Evolutionary conservation across 2,329 filamentous ascomycete species (phyloP).

Genomic region (Microdochium trichocladiopsis): DNA sequence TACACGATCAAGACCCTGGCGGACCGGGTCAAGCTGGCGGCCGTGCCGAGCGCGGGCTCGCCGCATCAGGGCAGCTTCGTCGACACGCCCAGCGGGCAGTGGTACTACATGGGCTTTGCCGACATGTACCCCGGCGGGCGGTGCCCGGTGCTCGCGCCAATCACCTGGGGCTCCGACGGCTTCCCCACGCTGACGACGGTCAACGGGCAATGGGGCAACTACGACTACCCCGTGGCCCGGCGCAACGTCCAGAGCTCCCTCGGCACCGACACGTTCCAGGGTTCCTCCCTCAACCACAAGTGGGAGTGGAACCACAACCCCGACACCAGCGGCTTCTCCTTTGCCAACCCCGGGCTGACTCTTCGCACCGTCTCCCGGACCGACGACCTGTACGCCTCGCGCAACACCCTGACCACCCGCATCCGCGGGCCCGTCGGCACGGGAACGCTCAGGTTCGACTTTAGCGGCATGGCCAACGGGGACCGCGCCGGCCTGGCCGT

Average conservation of each 20-base stretch:
- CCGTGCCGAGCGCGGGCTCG: conserved; percentile 34
- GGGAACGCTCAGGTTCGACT: conserved; percentile 43
- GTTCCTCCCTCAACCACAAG: conserved; percentile 28
- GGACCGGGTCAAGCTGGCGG: conserved; percentile 27
- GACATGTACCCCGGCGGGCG: conserved; percentile 49
- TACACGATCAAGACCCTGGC: conserved; percentile 39
- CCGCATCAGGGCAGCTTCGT: conserved; percentile 52
- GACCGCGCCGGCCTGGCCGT: conserved; percentile 44
- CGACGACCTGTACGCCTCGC: conserved; percentile 36
- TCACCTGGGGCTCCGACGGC: conserved; percentile 43
- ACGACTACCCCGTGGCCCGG: conserved; percentile 29
- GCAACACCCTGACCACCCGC: conserved; percentile 40
- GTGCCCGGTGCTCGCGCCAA: conserved; percentile 48
- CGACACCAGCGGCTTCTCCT: conserved; percentile 34
- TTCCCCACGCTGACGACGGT: conserved; percentile 36
- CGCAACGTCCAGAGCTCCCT: conserved; percentile 18
- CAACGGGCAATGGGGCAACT: conserved; percentile 38
- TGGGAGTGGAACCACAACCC: conserved; percentile 62
- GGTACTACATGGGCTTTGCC: conserved; percentile 53
- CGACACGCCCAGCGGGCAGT: conserved; percentile 40
- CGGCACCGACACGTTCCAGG: conserved; percentile 38
- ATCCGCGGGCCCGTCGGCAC: conserved; percentile 35
- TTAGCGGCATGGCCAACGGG: conserved; percentile 38
- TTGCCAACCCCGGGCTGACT: conserved; percentile 33
- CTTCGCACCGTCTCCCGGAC: conserved; percentile 45